Base-by-base conservation (phyloP, 345 rosid genomes). In the Crucihimalaya himalaica region DNA sequence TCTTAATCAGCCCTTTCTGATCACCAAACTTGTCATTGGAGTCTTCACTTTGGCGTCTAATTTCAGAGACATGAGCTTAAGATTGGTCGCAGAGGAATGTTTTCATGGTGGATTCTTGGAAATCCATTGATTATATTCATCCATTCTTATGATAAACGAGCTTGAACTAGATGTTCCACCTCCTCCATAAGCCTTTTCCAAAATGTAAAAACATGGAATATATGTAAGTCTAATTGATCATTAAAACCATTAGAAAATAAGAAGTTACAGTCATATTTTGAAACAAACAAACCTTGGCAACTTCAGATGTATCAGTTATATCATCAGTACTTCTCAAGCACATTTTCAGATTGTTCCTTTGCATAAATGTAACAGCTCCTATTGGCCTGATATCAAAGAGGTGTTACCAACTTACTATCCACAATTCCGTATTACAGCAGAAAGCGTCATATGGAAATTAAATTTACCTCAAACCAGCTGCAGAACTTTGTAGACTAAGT, bases 61-160 rank as follows among this genome's bases (percentile, higher is more conserved):
- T 2, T 23, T 28, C 27, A 52, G 29, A 54, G 54, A 45, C 35
- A n/a, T 21, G 56, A 45, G 35, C 64, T 42, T 21, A 15, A 54
- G 25, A 35, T 25, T 34, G 66, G 42, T 65, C 27, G 18, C 14
- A 35, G 62, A 51, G 19, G 46, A 29, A 13, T 50, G 19, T 23
- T 62, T 23, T 81, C 59, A 68, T 71, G 80, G 20, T 31, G 42
- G 19, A 74, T 73, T 74, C 54, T 28, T 71, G 2, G 86, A 68
- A 74, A 74, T 70, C 97, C 98, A 94, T 72, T 75, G 81, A 79
- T 86, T 91, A 52, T 88, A 91, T 71, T 89, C 94, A 58, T 88
- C 96, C 93, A 94, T 91, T 82, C 94, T 88, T 77, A 89, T 91
- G 29, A 89, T 85, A 60, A 94, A 91, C 47, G 97, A 91, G 75